A percentile compares a stretch with the other conserved stretches of the same genome.
phyloP scores from a whole-genome alignment of 192 early-diverging fungal genomes.

The Coemansia sp. region DNA sequence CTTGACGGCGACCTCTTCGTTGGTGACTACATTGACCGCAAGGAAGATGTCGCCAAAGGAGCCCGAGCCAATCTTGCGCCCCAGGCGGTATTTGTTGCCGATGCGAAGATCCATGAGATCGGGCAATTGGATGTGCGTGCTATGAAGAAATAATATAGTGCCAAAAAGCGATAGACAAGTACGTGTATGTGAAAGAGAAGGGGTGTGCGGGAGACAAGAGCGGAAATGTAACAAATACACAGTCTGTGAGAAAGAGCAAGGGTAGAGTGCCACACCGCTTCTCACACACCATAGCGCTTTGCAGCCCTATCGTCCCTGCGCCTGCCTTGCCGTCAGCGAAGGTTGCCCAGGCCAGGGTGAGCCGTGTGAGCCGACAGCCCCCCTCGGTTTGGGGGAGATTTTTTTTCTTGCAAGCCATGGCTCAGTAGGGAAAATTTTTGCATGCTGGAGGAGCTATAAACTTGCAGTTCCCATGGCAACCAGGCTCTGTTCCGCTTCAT shows the following conservation, averaged over 20 bases:
- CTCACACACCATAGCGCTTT: background rate
- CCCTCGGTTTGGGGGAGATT: background rate
- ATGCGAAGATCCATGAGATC: constrained; percentile 77
- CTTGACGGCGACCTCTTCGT: constrained; percentile 98
- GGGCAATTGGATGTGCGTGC: constrained; percentile 18
- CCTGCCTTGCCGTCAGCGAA: background rate
- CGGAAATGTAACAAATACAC: background rate
- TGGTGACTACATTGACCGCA: constrained; percentile 83
- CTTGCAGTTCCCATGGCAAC: background rate
- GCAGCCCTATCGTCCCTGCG: constrained; percentile 1
- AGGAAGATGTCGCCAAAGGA: constrained; percentile 98
- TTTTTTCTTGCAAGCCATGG: background rate
- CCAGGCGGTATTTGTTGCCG: constrained; percentile 92
- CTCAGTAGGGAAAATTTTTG: background rate
- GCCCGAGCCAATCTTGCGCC: constrained; percentile 95
- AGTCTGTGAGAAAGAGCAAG: constrained; percentile 1
- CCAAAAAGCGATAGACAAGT: constrained; percentile 1
- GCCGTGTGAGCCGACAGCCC: constrained; percentile 1
- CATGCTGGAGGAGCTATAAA: background rate
- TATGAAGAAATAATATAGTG: background rate
- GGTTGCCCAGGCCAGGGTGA: background rate
- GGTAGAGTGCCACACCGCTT: background rate
- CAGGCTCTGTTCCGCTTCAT: background rate
- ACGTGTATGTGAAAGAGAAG: constrained; percentile 10
- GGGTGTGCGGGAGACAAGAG: background rate